Evolutionary conservation across 495 filamentous ascomycete species (phyloP).

Genomic region (Articulospora tetracladia): DNA sequence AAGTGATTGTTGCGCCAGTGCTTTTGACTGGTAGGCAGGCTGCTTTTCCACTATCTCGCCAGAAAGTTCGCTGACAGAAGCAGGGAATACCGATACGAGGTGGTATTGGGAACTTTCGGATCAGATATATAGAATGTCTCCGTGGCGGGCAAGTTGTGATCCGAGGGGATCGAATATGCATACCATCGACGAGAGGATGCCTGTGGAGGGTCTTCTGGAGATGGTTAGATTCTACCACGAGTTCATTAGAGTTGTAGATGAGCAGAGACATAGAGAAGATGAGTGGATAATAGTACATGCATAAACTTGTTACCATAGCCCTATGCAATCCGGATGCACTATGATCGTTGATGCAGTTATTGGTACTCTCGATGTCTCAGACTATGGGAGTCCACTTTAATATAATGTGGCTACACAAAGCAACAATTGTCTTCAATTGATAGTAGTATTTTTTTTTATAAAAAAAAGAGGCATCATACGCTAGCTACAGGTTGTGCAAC

Average conservation of each 20-base stretch:
- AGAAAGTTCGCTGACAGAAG: background rate
- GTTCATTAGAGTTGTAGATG: slow-evolving; percentile 4
- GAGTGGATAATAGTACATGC: background rate
- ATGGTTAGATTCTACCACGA: slow-evolving; percentile 5
- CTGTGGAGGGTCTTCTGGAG: background rate
- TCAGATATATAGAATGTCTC: slow-evolving; percentile 59
- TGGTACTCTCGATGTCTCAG: no score
- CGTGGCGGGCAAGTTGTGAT: slow-evolving; percentile 40
- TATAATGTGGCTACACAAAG: no score
- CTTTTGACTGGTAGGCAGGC: slow-evolving; percentile 61
- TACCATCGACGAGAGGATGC: slow-evolving; percentile 56
- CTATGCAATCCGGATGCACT: no score
- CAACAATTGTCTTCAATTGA: no score
- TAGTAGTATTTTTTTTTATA: no score
- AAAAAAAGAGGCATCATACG: no score
- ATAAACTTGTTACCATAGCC: no score
- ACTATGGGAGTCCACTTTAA: no score
- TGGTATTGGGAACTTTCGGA: slow-evolving; percentile 64
- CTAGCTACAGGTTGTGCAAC: no score
- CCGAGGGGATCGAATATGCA: slow-evolving; percentile 43
- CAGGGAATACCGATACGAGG: slow-evolving; percentile 61
- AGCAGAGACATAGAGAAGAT: slow-evolving; percentile 1
- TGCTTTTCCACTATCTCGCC: background rate
- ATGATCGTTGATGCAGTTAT: background rate
- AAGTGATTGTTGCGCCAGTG: slow-evolving; percentile 57